Percentiles rank a stretch among this genome's conserved stretches.
These are phyloP conservation scores for Fraxinus greggii DNA, from an alignment of 305 asterid genomes.

Conservation along the genomic window DNA sequence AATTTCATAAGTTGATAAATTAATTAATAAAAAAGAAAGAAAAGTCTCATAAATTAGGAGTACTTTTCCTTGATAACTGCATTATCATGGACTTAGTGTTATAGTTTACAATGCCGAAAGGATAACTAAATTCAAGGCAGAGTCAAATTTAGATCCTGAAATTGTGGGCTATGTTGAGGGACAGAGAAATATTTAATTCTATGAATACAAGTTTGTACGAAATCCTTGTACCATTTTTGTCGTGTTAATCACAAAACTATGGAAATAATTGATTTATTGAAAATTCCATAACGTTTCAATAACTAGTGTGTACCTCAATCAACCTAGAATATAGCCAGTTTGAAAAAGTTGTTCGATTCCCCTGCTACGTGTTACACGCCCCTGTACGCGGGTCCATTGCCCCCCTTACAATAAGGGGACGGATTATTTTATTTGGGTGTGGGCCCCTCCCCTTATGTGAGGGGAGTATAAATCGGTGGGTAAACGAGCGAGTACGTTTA, in stretches of 20 bases:
- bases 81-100: constrained; percentile 12
- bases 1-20: neutral
- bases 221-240: neutral
- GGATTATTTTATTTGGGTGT: too few species aligned
- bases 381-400: too few species aligned
- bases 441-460: too few species aligned
- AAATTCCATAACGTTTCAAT: neutral
- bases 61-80: constrained; percentile 1
- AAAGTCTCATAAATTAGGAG: neutral
- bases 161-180: constrained; percentile 24
- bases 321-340: neutral
- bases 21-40: neutral
- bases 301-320: neutral
- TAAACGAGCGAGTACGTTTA: too few species aligned
- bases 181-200: neutral
- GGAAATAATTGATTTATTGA: neutral
- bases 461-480: too few species aligned
- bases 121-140: neutral
- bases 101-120: constrained; percentile 15
- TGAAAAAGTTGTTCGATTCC: neutral
- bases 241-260: neutral
- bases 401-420: too few species aligned
- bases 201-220: neutral
- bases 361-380: too few species aligned
- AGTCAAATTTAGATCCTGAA: constrained; percentile 36